Base-by-base conservation (phyloP, 306 rosid genomes). In the Prunus kanzakura region DNA sequence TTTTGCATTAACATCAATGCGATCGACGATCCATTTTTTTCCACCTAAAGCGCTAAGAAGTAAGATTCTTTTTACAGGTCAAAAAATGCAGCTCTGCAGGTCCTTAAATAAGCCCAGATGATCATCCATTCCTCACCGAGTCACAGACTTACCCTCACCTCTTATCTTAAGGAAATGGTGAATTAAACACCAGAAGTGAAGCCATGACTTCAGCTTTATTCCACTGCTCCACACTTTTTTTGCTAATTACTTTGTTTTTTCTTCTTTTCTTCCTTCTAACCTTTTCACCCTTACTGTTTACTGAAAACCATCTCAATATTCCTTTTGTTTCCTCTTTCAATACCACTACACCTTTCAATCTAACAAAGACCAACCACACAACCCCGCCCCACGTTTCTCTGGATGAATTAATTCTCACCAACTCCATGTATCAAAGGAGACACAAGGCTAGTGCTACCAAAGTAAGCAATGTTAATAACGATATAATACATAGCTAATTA, bases 161-260 rank as follows among this genome's bases (percentile, higher is more conserved):
- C 55, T 43, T 43, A 18, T 67, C 4, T 2, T 45, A 45, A 22
- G 49, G 11, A 9, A 11, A 18, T 14, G 46, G 5, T 12, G 20
- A 13, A 19, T 25, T 46, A 52, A 13, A 54, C 23, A 54, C 58
- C 15, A 47, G 45, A 35, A 69, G 18, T 30, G 12, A n/a, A 52
- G 50, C 77, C 62, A 82, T 78, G 82, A 68, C 55, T 13, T 30
- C 64, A 52, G 32, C 76, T 60, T 41, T 38, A 38, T 38, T 68
- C 72, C 80, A 52, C 49, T 61, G 49, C 77, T 29, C 77, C 32
- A 14, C 67, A 69, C 32, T 29, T 61, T 46, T 78, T 41, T 8
- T 25, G 22, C 45, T 32, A 6, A 9, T 47, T 49, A 47, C 71
- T 29, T 11, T 63, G 73, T 63, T 25, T 22, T 64, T 79, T 64